phyloP scores from a whole-genome alignment of 805 yeast genomes.

The Nakazawaea anatomiae region DNA sequence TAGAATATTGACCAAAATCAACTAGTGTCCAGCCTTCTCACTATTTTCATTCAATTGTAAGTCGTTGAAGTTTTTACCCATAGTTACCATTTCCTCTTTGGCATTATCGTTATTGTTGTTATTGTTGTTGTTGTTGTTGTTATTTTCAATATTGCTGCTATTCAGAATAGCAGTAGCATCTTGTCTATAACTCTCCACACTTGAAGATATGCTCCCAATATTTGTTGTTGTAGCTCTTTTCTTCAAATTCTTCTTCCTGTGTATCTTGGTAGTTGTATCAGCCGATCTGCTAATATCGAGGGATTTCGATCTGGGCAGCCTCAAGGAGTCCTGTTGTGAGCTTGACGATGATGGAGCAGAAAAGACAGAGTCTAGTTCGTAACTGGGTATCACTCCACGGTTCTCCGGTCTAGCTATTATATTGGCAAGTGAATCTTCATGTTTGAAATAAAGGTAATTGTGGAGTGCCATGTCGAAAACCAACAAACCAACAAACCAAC shows the following conservation, averaged over 20 bases:
- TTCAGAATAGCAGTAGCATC: no score
- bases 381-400: neutral
- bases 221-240: neutral
- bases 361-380: no score
- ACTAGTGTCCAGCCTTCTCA: no score
- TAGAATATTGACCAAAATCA: no score
- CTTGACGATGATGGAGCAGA: no score
- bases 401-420: constrained; percentile 28
- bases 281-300: neutral
- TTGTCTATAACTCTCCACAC: neutral
- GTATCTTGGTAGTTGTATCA: neutral
- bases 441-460: constrained; percentile 38
- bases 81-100: no score
- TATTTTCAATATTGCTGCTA: neutral
- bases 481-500: no score
- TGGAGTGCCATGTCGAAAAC: constrained; percentile 32
- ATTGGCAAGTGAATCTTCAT: constrained; percentile 27
- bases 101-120: no score
- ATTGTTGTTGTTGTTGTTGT: neutral
- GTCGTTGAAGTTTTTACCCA: no score
- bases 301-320: neutral
- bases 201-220: neutral
- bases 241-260: neutral
- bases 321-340: no score
- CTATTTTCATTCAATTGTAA: no score